These are phyloP conservation scores for Cryptomeria japonica DNA, from an alignment of 75 land plant species.

Conservation along the genomic window DNA sequence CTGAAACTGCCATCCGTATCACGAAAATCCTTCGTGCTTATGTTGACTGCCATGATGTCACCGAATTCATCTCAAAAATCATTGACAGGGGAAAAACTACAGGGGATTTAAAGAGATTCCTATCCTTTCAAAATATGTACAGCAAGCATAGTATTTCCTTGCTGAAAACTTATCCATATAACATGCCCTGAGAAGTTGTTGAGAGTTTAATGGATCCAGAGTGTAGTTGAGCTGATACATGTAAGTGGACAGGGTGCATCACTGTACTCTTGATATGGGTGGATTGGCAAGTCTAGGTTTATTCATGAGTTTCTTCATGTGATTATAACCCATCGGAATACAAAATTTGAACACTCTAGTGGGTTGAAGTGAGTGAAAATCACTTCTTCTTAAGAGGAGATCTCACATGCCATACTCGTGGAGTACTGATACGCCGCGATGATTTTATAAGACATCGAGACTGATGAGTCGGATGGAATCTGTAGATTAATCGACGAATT, in stretches of 20 bases:
- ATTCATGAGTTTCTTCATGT: no score
- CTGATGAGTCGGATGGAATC: neutral
- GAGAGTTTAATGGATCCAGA: neutral
- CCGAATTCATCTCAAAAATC: slow-evolving; percentile 7
- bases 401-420: no score
- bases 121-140: slow-evolving; percentile 13
- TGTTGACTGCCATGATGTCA: slow-evolving; percentile 14
- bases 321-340: no score
- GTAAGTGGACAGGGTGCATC: neutral
- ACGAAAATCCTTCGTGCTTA: slow-evolving; percentile 12
- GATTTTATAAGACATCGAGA: neutral
- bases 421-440: neutral
- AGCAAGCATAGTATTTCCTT: no score
- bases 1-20: slow-evolving; percentile 11
- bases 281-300: no score
- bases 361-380: no score
- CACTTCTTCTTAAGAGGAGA: no score
- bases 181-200: neutral
- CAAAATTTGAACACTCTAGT: no score
- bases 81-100: slow-evolving; percentile 1
- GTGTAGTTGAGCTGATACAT: neutral
- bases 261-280: neutral
- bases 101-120: slow-evolving; percentile 2
- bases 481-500: neutral
- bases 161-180: neutral